Percentiles rank a stretch among this genome's conserved stretches.
Evolutionary conservation across 805 yeast genomes (phyloP).

Genomic region (Candida maesae): DNA sequence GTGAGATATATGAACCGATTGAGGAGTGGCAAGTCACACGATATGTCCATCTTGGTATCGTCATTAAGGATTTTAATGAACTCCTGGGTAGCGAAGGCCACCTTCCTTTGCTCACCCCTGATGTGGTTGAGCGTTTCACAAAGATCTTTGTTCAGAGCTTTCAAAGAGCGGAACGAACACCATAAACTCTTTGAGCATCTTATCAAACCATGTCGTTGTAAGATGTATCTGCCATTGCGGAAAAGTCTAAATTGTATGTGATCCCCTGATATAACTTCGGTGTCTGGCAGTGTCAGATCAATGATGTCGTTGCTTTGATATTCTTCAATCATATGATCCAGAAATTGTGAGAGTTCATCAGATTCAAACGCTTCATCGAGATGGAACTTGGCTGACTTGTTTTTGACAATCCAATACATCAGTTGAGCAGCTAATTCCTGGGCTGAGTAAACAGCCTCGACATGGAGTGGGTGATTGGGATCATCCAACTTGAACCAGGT

Average conservation of each 20-base stretch:
- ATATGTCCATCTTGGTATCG: conserved; percentile 4
- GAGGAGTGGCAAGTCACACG: conserved; percentile 1
- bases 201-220: conserved; percentile 22
- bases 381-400: conserved; percentile 14
- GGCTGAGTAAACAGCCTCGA: conserved; percentile 1
- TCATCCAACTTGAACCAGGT: background rate
- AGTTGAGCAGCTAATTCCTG: conserved; percentile 17
- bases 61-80: conserved; percentile 4
- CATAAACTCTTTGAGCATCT: conserved; percentile 22
- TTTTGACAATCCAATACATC: conserved; percentile 22
- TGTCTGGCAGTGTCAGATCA: conserved; percentile 8
- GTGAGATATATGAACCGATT: conserved; percentile 8
- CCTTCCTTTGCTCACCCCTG: background rate
- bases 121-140: background rate
- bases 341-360: conserved; percentile 9
- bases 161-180: conserved; percentile 18
- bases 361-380: conserved; percentile 18
- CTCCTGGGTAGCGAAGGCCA: background rate
- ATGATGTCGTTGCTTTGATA: conserved; percentile 16
- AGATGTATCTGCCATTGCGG: conserved; percentile 25
- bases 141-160: conserved; percentile 10
- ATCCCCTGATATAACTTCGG: conserved; percentile 9
- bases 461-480: conserved; percentile 4
- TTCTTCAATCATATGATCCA: conserved; percentile 16
- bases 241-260: conserved; percentile 23